Evolutionary conservation across 2,329 filamentous ascomycete genomes (phyloP).

Genomic region (Cryphonectria radicalis): DNA sequence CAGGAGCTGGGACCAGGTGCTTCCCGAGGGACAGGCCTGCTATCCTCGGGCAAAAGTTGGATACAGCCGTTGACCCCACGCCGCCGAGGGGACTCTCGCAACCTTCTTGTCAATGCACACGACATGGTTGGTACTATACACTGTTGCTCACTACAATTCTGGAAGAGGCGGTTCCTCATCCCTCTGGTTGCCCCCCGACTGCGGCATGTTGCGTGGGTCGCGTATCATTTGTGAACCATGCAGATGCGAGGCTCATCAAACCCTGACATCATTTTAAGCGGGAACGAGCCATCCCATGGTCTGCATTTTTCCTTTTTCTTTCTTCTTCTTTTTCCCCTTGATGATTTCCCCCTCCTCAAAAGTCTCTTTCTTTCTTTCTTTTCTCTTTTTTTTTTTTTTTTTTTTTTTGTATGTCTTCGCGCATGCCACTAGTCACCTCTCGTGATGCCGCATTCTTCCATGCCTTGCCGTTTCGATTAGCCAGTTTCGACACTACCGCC

Average conservation of each 20-base stretch:
- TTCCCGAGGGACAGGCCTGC: conserved; percentile 21
- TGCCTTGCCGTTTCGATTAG: conserved; percentile 18
- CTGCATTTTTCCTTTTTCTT: neutral
- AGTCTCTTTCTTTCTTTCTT: neutral
- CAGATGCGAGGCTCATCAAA: conserved; percentile 5
- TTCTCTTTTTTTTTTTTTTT: neutral
- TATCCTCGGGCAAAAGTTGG: conserved; percentile 18
- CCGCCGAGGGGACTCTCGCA: neutral
- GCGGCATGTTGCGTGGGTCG: conserved; percentile 5
- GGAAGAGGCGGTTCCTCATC: neutral
- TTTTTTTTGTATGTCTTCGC: neutral
- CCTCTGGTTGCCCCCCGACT: neutral
- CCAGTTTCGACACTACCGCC: conserved; percentile 15
- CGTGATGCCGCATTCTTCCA: conserved; percentile 8
- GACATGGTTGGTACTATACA: conserved; percentile 7
- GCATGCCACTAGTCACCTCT: conserved; percentile 3
- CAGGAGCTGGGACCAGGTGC: conserved; percentile 24
- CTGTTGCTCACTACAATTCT: neutral
- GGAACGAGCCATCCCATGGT: neutral
- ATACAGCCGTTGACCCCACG: conserved; percentile 19
- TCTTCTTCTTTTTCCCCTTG: too few relatives aligned
- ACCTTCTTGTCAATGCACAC: conserved; percentile 8
- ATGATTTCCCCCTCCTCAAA: too few relatives aligned
- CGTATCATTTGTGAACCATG: conserved; percentile 4
- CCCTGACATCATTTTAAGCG: conserved; percentile 16